Conservation (phyloP, 2,329 filamentous ascomycete genomes). For the Cercospora canescens region DNA sequence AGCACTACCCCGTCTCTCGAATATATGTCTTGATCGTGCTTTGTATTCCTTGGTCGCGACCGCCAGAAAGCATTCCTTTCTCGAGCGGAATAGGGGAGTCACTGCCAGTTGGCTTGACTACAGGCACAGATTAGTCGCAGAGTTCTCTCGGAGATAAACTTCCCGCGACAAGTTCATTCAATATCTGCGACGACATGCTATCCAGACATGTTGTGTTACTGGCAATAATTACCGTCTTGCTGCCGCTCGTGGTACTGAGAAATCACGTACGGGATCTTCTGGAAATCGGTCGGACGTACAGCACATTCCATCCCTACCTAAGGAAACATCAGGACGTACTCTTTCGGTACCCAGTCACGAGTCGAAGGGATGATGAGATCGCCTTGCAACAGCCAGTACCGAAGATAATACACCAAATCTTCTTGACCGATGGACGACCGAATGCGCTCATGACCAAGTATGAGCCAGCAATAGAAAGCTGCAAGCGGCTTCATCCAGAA, state of each 20-base stretch:
- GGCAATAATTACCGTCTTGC: background rate
- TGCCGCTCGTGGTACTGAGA: constrained; percentile 14
- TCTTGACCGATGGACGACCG: constrained; percentile 22
- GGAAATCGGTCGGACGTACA: constrained; percentile 28
- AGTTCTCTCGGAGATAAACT: background rate
- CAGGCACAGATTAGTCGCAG: background rate
- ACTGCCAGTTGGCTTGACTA: background rate
- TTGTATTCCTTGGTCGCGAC: background rate
- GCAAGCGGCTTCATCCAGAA: constrained; percentile 25
- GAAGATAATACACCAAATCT: constrained; percentile 32
- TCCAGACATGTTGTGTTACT: constrained; percentile 12
- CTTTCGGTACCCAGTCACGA: constrained; percentile 18
- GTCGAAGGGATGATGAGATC: background rate
- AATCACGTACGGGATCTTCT: constrained; percentile 25
- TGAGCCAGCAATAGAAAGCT: constrained; percentile 23
- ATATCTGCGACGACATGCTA: constrained; percentile 7
- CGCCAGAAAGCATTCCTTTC: background rate
- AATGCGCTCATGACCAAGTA: constrained; percentile 25
- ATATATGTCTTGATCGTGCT: background rate
- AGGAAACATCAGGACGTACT: constrained; percentile 21
- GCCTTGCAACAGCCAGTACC: constrained; percentile 17
- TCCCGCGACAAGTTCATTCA: background rate
- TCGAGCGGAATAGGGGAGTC: background rate
- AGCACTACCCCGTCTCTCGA: background rate
- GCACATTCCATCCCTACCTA: constrained; percentile 24